Conservation (phyloP, 768 basidiomycete genomes). For the Lactarius tabidus region DNA sequence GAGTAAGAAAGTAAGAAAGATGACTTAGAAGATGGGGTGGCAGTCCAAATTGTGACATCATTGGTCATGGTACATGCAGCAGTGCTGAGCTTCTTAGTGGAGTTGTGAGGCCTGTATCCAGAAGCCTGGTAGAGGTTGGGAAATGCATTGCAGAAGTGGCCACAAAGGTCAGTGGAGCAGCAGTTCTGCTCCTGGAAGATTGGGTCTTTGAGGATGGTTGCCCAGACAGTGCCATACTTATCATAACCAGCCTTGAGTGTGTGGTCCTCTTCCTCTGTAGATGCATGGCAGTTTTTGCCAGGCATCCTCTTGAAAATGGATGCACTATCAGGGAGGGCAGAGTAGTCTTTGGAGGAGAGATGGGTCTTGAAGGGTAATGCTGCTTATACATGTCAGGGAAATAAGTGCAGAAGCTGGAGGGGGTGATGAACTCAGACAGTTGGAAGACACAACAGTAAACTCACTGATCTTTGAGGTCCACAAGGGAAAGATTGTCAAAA, state of each 20-base stretch:
- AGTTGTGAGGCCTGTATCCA: constrained; percentile 77
- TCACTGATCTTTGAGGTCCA: constrained; percentile 90
- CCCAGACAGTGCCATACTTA: constrained; percentile 87
- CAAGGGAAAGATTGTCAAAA: constrained; percentile 81
- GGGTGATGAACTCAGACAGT: neutral
- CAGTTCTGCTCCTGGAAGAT: constrained; percentile 78
- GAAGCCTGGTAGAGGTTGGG: constrained; percentile 82
- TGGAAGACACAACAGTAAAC: constrained; percentile 29
- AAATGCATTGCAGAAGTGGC: constrained; percentile 85
- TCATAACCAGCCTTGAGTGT: constrained; percentile 84
- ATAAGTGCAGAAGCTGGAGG: constrained; percentile 76
- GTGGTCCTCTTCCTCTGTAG: constrained; percentile 80
- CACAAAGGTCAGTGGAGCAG: constrained; percentile 78
- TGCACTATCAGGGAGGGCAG: constrained; percentile 75
- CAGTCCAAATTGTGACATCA: too few relatives aligned
- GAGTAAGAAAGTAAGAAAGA: too few relatives aligned
- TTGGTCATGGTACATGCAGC: constrained; percentile 57
- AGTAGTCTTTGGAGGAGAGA: constrained; percentile 76
- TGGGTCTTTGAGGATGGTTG: constrained; percentile 84
- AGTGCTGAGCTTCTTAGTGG: constrained; percentile 45
- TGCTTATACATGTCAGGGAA: constrained; percentile 89
- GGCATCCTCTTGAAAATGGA: constrained; percentile 84
- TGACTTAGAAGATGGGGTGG: too few relatives aligned
- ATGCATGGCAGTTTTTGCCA: constrained; percentile 80
- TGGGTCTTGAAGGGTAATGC: constrained; percentile 88